A percentile compares a stretch with the other conserved stretches of the same genome.
Evolutionary conservation across 164 flowering plant genomes (phyloP).

Genomic region (Umbilicus rupestris): DNA sequence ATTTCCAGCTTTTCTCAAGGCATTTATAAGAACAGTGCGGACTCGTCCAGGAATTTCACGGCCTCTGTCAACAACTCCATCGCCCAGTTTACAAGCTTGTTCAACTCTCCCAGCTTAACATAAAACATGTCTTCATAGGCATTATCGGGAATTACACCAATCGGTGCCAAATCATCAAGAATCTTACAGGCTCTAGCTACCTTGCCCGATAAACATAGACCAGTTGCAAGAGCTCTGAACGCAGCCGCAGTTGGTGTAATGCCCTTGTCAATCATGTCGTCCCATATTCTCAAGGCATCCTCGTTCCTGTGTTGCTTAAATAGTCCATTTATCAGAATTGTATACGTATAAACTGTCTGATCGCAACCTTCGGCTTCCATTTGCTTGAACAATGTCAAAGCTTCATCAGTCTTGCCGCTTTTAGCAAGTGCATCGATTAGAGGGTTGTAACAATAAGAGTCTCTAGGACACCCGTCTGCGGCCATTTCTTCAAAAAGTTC

Average conservation of each 20-base stretch:
- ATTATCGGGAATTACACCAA: constrained; percentile 67
- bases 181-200: constrained; percentile 80
- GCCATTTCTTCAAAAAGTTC: constrained; percentile 72
- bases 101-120: constrained; percentile 60
- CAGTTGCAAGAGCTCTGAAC: constrained; percentile 76
- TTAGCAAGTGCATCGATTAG: constrained; percentile 74
- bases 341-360: constrained; percentile 82
- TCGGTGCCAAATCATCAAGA: constrained; percentile 69
- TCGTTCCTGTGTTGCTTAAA: constrained; percentile 72
- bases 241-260: constrained; percentile 80
- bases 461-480: constrained; percentile 56
- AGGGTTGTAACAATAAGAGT: constrained; percentile 87
- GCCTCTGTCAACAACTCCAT: constrained; percentile 87
- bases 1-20: constrained; percentile 93
- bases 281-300: constrained; percentile 85
- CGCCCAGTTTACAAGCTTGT: constrained; percentile 94
- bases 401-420: constrained; percentile 61
- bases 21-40: constrained; percentile 72
- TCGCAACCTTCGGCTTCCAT: constrained; percentile 91
- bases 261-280: constrained; percentile 87
- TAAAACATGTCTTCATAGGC: constrained; percentile 89
- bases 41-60: constrained; percentile 82
- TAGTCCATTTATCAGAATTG: constrained; percentile 70
- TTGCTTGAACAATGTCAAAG: constrained; percentile 44
- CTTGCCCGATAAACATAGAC: constrained; percentile 88